Evolutionary conservation across 768 basidiomycete species (phyloP).

Genomic region (Gymnopilus dilepis): DNA sequence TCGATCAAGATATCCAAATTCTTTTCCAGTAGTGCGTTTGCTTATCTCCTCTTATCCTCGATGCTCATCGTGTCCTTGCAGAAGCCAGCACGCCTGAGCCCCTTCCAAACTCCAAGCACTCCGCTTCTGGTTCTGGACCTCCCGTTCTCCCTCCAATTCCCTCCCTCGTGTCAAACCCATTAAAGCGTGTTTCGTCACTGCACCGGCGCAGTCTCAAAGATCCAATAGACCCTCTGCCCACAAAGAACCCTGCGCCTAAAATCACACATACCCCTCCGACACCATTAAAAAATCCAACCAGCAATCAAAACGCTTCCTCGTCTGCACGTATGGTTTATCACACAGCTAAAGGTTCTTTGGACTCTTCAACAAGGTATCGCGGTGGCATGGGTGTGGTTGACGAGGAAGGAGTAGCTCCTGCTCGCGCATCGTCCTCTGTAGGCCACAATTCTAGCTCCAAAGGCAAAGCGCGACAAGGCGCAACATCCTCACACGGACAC

Average conservation of each 20-base stretch:
- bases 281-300: conserved; percentile 29
- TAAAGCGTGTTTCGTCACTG: conserved; percentile 33
- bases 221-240: conserved; percentile 14
- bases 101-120: conserved; percentile 15
- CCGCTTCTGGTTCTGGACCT: conserved; percentile 8
- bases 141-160: conserved; percentile 28
- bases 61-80: conserved; percentile 12
- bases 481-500: conserved; percentile 16
- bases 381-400: conserved; percentile 40
- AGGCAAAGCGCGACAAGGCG: conserved; percentile 33
- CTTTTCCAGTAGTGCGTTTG: conserved; percentile 37
- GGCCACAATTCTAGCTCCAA: conserved; percentile 22
- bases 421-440: conserved; percentile 14
- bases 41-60: background rate
- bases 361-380: conserved; percentile 43
- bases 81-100: conserved; percentile 22
- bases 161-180: conserved; percentile 36
- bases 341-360: conserved; percentile 37
- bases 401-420: conserved; percentile 35
- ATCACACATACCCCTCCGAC: conserved; percentile 41
- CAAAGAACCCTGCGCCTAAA: conserved; percentile 27
- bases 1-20: conserved; percentile 37
- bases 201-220: conserved; percentile 32
- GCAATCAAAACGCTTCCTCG: conserved; percentile 15
- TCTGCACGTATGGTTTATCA: conserved; percentile 14